A percentile compares a stretch with the other conserved stretches of the same genome.
Conservation (phyloP, 2,329 filamentous ascomycete genomes). For the Alternaria triticina region DNA sequence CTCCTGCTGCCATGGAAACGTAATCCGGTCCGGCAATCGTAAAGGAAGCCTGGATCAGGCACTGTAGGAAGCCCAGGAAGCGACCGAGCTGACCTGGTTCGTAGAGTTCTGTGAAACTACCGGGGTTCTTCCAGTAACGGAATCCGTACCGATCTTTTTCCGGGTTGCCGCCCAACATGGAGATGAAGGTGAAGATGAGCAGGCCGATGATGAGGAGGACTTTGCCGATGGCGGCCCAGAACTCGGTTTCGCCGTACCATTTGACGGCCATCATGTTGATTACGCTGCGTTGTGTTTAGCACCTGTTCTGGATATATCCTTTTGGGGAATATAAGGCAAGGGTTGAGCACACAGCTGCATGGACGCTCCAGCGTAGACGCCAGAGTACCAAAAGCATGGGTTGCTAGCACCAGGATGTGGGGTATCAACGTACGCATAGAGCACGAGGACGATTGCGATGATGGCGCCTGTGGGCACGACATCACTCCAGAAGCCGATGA, state of each 20-base stretch:
- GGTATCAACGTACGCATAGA: conserved; percentile 60
- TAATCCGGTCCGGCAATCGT: conserved; percentile 58
- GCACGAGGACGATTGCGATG: conserved; percentile 65
- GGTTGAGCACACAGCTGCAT: background rate
- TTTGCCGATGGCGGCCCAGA: conserved; percentile 70
- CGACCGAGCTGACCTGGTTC: conserved; percentile 72
- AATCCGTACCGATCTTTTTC: conserved; percentile 58
- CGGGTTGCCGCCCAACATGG: conserved; percentile 84
- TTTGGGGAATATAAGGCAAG: background rate
- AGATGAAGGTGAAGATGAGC: conserved; percentile 71
- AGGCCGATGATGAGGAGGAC: conserved; percentile 56
- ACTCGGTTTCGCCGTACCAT: conserved; percentile 66
- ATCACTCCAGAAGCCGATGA: conserved; percentile 58
- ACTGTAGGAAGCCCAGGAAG: conserved; percentile 78
- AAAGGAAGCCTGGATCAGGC: conserved; percentile 67
- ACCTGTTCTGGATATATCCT: background rate
- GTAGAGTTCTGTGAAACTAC: conserved; percentile 70
- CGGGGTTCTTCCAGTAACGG: conserved; percentile 63
- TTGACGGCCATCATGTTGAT: conserved; percentile 71
- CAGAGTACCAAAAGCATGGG: background rate
- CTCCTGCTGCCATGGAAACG: conserved; percentile 57
- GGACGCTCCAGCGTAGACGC: background rate
- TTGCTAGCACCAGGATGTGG: background rate
- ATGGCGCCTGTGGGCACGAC: conserved; percentile 65
- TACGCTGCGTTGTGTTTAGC: conserved; percentile 39